Evolutionary conservation across 2,329 filamentous ascomycete genomes (phyloP).

Genomic region (Aspergillus caelatus): DNA sequence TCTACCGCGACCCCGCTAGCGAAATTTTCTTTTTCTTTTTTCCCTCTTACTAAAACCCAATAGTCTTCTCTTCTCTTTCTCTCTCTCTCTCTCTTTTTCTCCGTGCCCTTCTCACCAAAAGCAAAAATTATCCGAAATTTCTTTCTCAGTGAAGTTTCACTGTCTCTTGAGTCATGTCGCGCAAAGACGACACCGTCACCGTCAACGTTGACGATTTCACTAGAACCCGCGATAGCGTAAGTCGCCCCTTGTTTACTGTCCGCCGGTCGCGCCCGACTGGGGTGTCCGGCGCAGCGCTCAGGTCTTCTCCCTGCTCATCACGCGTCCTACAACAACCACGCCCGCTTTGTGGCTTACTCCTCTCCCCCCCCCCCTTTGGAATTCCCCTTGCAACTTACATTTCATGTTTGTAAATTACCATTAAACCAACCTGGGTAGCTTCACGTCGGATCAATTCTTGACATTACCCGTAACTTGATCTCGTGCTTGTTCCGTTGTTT

Average conservation of each 20-base stretch:
- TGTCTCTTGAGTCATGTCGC: slow-evolving; percentile 52
- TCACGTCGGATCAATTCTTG: neutral
- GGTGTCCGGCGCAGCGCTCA: slow-evolving; percentile 5
- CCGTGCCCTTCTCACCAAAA: slow-evolving; percentile 15
- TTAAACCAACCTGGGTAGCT: neutral
- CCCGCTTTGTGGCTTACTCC: neutral
- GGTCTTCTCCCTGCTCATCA: slow-evolving; percentile 7
- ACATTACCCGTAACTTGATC: neutral
- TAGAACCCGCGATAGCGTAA: slow-evolving; percentile 79
- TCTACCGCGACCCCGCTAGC: slow-evolving; percentile 24
- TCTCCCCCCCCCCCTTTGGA: neutral
- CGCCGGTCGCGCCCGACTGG: slow-evolving; percentile 6
- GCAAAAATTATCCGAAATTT: slow-evolving; percentile 32
- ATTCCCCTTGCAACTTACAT: neutral
- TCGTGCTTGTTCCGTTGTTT: neutral
- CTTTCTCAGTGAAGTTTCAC: slow-evolving; percentile 51
- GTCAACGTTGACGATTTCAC: slow-evolving; percentile 74
- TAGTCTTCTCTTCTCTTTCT: slow-evolving; percentile 16
- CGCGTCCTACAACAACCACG: slow-evolving; percentile 20
- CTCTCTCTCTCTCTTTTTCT: slow-evolving; percentile 1
- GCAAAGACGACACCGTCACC: slow-evolving; percentile 42
- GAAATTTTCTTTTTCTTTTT: slow-evolving; percentile 24
- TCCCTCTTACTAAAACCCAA: slow-evolving; percentile 19
- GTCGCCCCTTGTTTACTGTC: slow-evolving; percentile 37
- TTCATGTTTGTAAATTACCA: neutral